Evolutionary conservation across 164 flowering plant species (phyloP).

Genomic region (Umbellularia californica): DNA sequence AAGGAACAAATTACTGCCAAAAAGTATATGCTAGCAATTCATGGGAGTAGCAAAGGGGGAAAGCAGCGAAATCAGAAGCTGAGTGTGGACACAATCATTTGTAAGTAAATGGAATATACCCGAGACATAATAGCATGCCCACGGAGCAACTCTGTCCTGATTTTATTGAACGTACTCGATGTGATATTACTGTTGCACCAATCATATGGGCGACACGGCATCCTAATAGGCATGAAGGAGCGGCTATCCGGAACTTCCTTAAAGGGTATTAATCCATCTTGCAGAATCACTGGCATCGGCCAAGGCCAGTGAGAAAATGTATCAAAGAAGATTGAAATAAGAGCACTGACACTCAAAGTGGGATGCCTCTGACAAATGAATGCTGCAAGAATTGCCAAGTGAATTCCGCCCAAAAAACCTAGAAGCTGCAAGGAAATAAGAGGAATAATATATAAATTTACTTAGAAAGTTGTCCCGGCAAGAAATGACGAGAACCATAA

Average conservation of each 20-base stretch:
- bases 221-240: conserved; percentile 45
- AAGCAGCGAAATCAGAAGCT: not conserved
- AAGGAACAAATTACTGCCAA: not conserved
- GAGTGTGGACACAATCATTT: not conserved
- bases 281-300: conserved; percentile 49
- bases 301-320: conserved; percentile 52
- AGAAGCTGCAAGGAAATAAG: conserved; percentile 31
- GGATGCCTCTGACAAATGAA: conserved; percentile 44
- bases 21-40: not conserved
- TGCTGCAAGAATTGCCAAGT: conserved; percentile 51
- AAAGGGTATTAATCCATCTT: conserved; percentile 24
- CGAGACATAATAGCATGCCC: conserved; percentile 32
- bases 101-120: conserved; percentile 21
- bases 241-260: conserved; percentile 12
- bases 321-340: conserved; percentile 37
- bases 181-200: conserved; percentile 51
- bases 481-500: not conserved
- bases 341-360: conserved; percentile 29
- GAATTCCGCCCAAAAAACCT: conserved; percentile 62
- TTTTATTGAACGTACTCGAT: conserved; percentile 40
- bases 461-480: not conserved
- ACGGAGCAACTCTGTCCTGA: conserved; percentile 38
- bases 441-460: not conserved
- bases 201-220: conserved; percentile 39
- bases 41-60: not conserved